Percentiles rank a stretch among this genome's conserved stretches.
Evolutionary conservation across 208 protist genomes (phyloP).

Genomic region (Leishmania gerbilli): DNA sequence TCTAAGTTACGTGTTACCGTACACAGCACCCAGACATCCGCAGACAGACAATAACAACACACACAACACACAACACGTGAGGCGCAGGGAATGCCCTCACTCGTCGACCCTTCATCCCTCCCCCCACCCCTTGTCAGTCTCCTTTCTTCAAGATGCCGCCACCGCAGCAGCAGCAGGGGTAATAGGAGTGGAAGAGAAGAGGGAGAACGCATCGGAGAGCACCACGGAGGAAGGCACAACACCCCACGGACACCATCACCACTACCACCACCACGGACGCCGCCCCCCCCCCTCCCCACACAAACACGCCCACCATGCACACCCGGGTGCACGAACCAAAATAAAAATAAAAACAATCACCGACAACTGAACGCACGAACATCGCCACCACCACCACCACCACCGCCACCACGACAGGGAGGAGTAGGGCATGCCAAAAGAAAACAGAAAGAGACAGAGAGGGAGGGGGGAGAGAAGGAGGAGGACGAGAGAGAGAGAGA

Average conservation of each 20-base stretch:
- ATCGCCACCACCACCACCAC: background rate
- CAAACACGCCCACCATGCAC: background rate
- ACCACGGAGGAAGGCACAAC: background rate
- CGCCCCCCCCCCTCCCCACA: background rate
- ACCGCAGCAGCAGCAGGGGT: background rate
- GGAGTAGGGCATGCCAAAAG: too few species aligned
- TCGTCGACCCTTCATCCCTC: background rate
- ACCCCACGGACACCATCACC: background rate
- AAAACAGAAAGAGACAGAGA: too few species aligned
- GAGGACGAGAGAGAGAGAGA: too few species aligned
- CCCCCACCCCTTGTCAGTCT: background rate
- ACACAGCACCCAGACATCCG: background rate
- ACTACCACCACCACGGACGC: background rate
- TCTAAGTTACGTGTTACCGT: background rate
- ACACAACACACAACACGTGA: background rate
- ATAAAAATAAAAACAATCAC: background rate
- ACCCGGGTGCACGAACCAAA: background rate
- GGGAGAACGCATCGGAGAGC: background rate
- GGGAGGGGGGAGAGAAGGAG: background rate
- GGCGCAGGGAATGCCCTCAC: background rate
- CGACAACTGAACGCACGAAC: background rate
- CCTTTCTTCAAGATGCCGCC: too few species aligned
- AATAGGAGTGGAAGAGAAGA: background rate
- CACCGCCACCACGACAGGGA: too few species aligned
- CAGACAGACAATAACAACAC: background rate